These are phyloP conservation scores for Xerocomus minutiporus DNA, from an alignment of 1,284 basidiomycete genomes.

Conservation along the genomic window DNA sequence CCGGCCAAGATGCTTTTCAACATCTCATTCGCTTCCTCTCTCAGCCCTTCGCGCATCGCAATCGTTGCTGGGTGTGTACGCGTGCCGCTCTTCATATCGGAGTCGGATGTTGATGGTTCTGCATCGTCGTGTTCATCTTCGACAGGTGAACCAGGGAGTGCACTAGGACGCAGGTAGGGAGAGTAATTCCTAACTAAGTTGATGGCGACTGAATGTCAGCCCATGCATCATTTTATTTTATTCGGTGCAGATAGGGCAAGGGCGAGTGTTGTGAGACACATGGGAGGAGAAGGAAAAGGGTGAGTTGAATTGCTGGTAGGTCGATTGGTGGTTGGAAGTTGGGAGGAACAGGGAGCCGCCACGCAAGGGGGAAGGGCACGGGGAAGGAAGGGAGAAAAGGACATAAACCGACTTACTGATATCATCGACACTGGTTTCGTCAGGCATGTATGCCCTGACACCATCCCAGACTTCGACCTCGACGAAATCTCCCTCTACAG, in stretches of 20 bases:
- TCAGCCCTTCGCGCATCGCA: slow-evolving; percentile 59
- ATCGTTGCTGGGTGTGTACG: slow-evolving; percentile 61
- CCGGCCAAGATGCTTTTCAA: slow-evolving; percentile 51
- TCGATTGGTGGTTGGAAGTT: slow-evolving; percentile 25
- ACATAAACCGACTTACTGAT: slow-evolving; percentile 59
- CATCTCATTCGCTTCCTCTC: slow-evolving; percentile 62
- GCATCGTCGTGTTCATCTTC: slow-evolving; percentile 5
- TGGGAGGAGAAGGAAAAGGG: slow-evolving; percentile 24
- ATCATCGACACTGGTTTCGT: slow-evolving; percentile 60
- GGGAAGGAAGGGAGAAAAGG: slow-evolving; percentile 16
- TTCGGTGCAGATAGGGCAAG: slow-evolving; percentile 20
- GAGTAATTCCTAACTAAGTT: slow-evolving; percentile 90
- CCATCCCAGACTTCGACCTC: slow-evolving; percentile 61
- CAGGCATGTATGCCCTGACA: slow-evolving; percentile 60
- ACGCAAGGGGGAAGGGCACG: slow-evolving; percentile 1
- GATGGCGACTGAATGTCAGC: slow-evolving; percentile 72
- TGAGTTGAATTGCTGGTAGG: slow-evolving; percentile 23
- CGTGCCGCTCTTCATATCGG: slow-evolving; percentile 39
- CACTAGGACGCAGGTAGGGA: slow-evolving; percentile 68
- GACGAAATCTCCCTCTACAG: slow-evolving; percentile 52
- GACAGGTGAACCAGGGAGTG: slow-evolving; percentile 13
- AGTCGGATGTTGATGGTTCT: slow-evolving; percentile 2
- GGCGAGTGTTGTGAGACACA: slow-evolving; percentile 21
- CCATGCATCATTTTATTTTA: slow-evolving; percentile 26
- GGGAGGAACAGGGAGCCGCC: slow-evolving; percentile 8